These are phyloP conservation scores for Kuraishia piskuri DNA, from an alignment of 805 yeast genomes.

Conservation along the genomic window DNA sequence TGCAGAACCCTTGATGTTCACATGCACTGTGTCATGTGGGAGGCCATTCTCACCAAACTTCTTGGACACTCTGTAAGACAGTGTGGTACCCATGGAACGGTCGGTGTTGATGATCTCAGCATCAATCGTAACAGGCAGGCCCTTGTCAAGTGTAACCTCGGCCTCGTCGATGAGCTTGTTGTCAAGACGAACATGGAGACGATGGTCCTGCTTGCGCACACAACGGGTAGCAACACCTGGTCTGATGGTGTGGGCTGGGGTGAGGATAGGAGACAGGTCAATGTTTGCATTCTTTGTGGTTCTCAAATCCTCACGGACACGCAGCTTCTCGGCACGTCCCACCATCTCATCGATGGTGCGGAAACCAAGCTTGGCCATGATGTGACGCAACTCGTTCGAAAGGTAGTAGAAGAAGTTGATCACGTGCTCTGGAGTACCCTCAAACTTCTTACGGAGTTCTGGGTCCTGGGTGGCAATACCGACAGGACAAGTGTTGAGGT, in stretches of 20 bases:
- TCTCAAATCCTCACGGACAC: slow-evolving; percentile 76
- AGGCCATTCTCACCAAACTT: slow-evolving; percentile 87
- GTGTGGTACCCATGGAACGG: slow-evolving; percentile 91
- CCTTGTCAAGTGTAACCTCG: slow-evolving; percentile 89
- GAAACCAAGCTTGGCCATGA: slow-evolving; percentile 94
- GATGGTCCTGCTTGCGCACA: slow-evolving; percentile 89
- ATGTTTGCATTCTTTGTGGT: slow-evolving; percentile 86
- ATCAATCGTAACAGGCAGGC: slow-evolving; percentile 92
- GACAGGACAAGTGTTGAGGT: slow-evolving; percentile 90
- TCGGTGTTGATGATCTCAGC: slow-evolving; percentile 93
- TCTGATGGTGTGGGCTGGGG: slow-evolving; percentile 94
- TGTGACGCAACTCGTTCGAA: slow-evolving; percentile 82
- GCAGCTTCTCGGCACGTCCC: slow-evolving; percentile 89
- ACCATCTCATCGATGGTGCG: slow-evolving; percentile 96
- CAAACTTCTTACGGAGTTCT: slow-evolving; percentile 79
- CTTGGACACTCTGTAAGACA: slow-evolving; percentile 90
- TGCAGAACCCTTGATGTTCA: slow-evolving; percentile 84
- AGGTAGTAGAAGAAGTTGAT: slow-evolving; percentile 95
- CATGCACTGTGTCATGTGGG: slow-evolving; percentile 95
- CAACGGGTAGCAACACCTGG: slow-evolving; percentile 95
- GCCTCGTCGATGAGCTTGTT: slow-evolving; percentile 95
- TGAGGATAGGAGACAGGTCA: slow-evolving; percentile 86
- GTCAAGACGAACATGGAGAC: slow-evolving; percentile 86
- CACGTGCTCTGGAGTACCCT: slow-evolving; percentile 97
- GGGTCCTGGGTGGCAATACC: slow-evolving; percentile 99